phyloP scores from a whole-genome alignment of 75 land plant genomes.

The Larix kaempferi region DNA sequence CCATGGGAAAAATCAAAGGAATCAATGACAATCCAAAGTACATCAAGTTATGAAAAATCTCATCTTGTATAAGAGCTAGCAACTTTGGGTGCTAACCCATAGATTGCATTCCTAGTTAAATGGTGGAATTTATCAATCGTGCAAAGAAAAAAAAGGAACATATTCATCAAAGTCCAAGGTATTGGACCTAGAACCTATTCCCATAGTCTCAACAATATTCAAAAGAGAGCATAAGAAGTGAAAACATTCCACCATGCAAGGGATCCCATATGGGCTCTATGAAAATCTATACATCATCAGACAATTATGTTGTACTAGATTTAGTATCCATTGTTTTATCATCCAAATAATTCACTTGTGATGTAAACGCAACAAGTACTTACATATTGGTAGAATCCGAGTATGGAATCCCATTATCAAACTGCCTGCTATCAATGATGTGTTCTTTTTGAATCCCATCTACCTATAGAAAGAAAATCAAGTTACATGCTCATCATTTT shows the following conservation, averaged over 20 bases:
- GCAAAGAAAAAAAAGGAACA: slow-evolving; percentile 88
- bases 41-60: slow-evolving; percentile 89
- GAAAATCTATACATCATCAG: slow-evolving; percentile 36
- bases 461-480: slow-evolving; percentile 24
- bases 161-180: slow-evolving; percentile 84
- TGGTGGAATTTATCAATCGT: slow-evolving; percentile 90
- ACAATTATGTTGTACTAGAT: slow-evolving; percentile 21
- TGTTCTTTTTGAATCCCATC: slow-evolving; percentile 25
- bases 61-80: slow-evolving; percentile 77
- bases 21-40: slow-evolving; percentile 92
- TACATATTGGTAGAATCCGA: slow-evolving; percentile 22
- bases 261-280: slow-evolving; percentile 90
- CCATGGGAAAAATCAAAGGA: slow-evolving; percentile 88
- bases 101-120: slow-evolving; percentile 80
- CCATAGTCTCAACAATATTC: slow-evolving; percentile 67
- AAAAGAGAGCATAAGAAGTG: slow-evolving; percentile 87
- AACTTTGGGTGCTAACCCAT: slow-evolving; percentile 72
- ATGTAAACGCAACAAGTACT: slow-evolving; percentile 13
- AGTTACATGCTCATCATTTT: background rate
- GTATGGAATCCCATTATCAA: slow-evolving; percentile 47
- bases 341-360: slow-evolving; percentile 23
- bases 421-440: slow-evolving; percentile 23
- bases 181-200: slow-evolving; percentile 51
- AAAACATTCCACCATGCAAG: slow-evolving; percentile 94
- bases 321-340: slow-evolving; percentile 15